phyloP scores from a whole-genome alignment of 306 rosid species.

The Senna siamea region DNA sequence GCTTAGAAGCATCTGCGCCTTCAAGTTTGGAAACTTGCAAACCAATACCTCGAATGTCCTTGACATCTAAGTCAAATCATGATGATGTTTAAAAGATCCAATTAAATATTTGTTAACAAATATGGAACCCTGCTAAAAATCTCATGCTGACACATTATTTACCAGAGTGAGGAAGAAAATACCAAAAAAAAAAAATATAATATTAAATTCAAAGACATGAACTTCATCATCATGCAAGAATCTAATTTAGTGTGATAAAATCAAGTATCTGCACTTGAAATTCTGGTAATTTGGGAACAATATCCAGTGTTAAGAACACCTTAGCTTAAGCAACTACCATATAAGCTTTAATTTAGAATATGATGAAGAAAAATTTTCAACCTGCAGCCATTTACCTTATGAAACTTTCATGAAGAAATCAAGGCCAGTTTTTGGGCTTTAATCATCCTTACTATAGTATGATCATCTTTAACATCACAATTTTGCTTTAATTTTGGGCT shows the following conservation, averaged over 20 bases:
- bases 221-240: slow-evolving; percentile 21
- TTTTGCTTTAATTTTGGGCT: not conserved
- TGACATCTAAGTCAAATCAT: slow-evolving; percentile 63
- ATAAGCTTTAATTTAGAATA: slow-evolving; percentile 14
- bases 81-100: slow-evolving; percentile 31
- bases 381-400: not conserved
- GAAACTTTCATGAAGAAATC: not conserved
- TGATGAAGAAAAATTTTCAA: not conserved
- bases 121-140: slow-evolving; percentile 3
- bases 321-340: not conserved
- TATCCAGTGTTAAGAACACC: not conserved
- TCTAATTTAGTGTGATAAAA: slow-evolving; percentile 3
- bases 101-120: slow-evolving; percentile 28
- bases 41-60: slow-evolving; percentile 96
- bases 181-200: slow-evolving; percentile 13
- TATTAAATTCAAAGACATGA: not conserved
- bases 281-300: not conserved
- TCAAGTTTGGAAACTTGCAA: slow-evolving; percentile 92
- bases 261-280: not conserved
- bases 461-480: not conserved
- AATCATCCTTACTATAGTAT: not conserved
- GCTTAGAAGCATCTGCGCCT: slow-evolving; percentile 64
- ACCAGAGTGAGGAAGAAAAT: slow-evolving; percentile 7
- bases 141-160: slow-evolving; percentile 29
- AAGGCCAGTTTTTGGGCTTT: not conserved